These are phyloP conservation scores for Fagus crenata DNA, from an alignment of 306 rosid species.

Conservation along the genomic window DNA sequence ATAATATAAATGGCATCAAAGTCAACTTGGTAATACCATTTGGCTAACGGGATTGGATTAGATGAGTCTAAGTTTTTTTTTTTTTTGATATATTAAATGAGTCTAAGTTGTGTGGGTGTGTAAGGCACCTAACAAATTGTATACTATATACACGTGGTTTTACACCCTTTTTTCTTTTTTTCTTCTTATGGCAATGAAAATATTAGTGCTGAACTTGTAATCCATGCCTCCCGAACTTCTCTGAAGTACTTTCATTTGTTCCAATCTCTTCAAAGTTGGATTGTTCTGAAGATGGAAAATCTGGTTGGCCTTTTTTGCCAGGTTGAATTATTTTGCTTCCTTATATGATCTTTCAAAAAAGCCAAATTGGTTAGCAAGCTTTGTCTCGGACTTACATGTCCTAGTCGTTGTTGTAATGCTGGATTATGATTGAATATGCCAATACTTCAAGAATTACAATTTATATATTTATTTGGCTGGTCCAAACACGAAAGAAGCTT, in stretches of 20 bases:
- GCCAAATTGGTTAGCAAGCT: background rate
- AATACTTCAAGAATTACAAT: too few species aligned
- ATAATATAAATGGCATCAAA: too few species aligned
- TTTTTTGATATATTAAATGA: too few species aligned
- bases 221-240: background rate
- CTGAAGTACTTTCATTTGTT: too few species aligned
- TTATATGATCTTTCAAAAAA: background rate
- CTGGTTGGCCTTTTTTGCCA: background rate
- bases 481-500: constrained; percentile 3
- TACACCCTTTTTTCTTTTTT: too few species aligned
- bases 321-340: background rate
- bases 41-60: too few species aligned
- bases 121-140: too few species aligned
- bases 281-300: background rate
- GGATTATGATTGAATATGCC: background rate
- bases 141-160: too few species aligned
- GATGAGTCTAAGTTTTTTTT: too few species aligned
- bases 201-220: background rate
- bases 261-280: background rate
- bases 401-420: background rate
- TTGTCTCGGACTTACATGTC: background rate
- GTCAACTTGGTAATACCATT: too few species aligned
- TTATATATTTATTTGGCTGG: background rate
- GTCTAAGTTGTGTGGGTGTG: too few species aligned
- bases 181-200: background rate